phyloP scores from a whole-genome alignment of 225 moss, liverwort and hornwort species.

The Sphagnum contortum region DNA sequence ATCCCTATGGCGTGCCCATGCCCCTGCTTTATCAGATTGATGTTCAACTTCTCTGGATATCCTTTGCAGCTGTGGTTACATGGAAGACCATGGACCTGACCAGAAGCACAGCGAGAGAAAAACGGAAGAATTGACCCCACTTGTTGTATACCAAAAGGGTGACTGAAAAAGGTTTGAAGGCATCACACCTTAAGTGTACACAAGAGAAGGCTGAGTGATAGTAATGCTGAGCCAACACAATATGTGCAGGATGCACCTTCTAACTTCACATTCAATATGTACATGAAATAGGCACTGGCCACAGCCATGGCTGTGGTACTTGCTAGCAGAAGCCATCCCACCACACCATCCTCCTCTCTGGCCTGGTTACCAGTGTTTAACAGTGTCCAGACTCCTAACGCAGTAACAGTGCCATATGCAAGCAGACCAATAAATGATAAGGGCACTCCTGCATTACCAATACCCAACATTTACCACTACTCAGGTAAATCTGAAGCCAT shows the following conservation, averaged over 20 bases:
- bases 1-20: slow-evolving; percentile 4
- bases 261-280: slow-evolving; percentile 69
- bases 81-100: no score
- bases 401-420: slow-evolving; percentile 60
- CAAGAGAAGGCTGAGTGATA: slow-evolving; percentile 76
- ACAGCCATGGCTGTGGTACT: slow-evolving; percentile 70
- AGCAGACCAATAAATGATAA: slow-evolving; percentile 72
- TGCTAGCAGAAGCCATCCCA: slow-evolving; percentile 71
- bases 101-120: no score
- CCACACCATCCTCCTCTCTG: slow-evolving; percentile 43
- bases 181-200: slow-evolving; percentile 62
- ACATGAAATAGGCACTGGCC: slow-evolving; percentile 86
- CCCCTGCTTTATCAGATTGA: slow-evolving; percentile 1
- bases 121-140: no score
- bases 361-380: slow-evolving; percentile 30
- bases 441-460: slow-evolving; percentile 60
- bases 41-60: no score
- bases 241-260: slow-evolving; percentile 88
- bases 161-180: slow-evolving; percentile 13
- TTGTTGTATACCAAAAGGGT: slow-evolving; percentile 6
- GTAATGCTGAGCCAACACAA: slow-evolving; percentile 82
- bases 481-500: no score
- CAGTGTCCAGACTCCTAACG: slow-evolving; percentile 57
- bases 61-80: no score
- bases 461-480: background rate